These are phyloP conservation scores for Capronia coronata DNA, from an alignment of 2,329 filamentous ascomycete species.

Conservation along the genomic window DNA sequence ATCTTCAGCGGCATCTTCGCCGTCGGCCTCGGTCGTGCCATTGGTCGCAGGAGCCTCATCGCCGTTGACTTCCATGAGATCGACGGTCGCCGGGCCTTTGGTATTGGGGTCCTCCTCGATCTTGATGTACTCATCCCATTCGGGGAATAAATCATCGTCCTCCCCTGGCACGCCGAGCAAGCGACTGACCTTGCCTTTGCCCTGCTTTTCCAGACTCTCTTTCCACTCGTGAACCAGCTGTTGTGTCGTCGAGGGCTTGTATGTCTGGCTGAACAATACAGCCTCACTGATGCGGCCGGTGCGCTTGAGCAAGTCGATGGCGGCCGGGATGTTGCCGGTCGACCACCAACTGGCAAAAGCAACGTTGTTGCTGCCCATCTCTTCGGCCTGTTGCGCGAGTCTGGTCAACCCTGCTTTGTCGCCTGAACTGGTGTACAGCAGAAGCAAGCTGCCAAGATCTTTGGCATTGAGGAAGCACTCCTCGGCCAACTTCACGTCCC, in stretches of 20 bases:
- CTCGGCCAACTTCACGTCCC: conserved; percentile 81
- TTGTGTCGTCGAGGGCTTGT: conserved; percentile 72
- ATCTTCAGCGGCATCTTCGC: conserved; percentile 18
- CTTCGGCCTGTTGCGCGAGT: conserved; percentile 67
- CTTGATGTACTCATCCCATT: conserved; percentile 86
- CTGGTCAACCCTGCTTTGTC: conserved; percentile 66
- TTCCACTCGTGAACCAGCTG: conserved; percentile 74
- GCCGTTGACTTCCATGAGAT: conserved; percentile 39
- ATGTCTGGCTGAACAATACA: conserved; percentile 88
- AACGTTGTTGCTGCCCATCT: conserved; percentile 78
- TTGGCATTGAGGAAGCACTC: conserved; percentile 90
- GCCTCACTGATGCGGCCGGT: conserved; percentile 79
- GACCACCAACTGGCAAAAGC: conserved; percentile 89
- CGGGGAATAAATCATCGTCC: conserved; percentile 80
- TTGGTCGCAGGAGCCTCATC: conserved; percentile 31
- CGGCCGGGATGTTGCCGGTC: conserved; percentile 72
- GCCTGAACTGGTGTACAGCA: conserved; percentile 80
- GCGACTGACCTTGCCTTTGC: conserved; percentile 78
- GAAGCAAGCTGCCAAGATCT: conserved; percentile 79
- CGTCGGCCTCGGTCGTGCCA: conserved; percentile 30
- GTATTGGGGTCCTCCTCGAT: conserved; percentile 66
- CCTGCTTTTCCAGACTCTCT: conserved; percentile 69
- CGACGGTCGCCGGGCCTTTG: conserved; percentile 32
- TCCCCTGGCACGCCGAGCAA: conserved; percentile 74
- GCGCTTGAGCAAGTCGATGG: conserved; percentile 69